phyloP scores from a whole-genome alignment of 2,329 filamentous ascomycete genomes.

The Myriosclerotinia duriaeana region DNA sequence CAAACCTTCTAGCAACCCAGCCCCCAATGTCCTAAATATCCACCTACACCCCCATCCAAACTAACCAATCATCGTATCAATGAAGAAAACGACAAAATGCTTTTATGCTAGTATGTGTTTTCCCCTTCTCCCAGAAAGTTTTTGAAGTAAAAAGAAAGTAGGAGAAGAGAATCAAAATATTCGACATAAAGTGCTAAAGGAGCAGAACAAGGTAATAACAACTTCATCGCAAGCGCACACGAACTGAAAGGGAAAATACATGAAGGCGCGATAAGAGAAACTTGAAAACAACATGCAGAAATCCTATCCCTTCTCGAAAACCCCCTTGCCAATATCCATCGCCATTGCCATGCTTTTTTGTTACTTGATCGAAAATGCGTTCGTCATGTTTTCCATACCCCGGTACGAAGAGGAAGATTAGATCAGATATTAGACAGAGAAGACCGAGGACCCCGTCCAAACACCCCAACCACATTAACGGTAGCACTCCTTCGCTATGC shows the following conservation, averaged over 20 bases:
- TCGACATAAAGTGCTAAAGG: constrained; percentile 19
- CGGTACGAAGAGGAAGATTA: constrained; percentile 16
- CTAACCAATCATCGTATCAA: constrained; percentile 20
- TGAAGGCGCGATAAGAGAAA: constrained; percentile 13
- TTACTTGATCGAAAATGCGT: constrained; percentile 21
- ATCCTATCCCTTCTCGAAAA: constrained; percentile 19
- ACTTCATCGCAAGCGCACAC: constrained; percentile 14
- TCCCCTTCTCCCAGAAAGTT: constrained; percentile 17
- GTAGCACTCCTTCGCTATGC: constrained; percentile 37
- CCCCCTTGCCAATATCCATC: constrained; percentile 22
- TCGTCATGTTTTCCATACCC: constrained; percentile 21
- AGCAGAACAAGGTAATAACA: constrained; percentile 14
- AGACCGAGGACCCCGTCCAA: constrained; percentile 28
- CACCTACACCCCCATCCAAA: constrained; percentile 18
- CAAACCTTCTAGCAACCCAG: constrained; percentile 21
- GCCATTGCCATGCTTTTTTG: constrained; percentile 27
- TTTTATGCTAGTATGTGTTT: constrained; percentile 19
- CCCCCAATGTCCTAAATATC: constrained; percentile 21
- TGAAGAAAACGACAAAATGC: constrained; percentile 16
- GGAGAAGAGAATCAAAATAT: constrained; percentile 20
- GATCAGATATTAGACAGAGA: constrained; percentile 23
- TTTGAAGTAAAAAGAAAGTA: constrained; percentile 7
- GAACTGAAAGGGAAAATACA: constrained; percentile 17
- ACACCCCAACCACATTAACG: constrained; percentile 27
- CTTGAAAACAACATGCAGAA: constrained; percentile 21